Percentiles rank a stretch among this genome's conserved stretches.
phyloP scores from a whole-genome alignment of 495 filamentous ascomycete genomes.

The Aspergillus cavernicola region DNA sequence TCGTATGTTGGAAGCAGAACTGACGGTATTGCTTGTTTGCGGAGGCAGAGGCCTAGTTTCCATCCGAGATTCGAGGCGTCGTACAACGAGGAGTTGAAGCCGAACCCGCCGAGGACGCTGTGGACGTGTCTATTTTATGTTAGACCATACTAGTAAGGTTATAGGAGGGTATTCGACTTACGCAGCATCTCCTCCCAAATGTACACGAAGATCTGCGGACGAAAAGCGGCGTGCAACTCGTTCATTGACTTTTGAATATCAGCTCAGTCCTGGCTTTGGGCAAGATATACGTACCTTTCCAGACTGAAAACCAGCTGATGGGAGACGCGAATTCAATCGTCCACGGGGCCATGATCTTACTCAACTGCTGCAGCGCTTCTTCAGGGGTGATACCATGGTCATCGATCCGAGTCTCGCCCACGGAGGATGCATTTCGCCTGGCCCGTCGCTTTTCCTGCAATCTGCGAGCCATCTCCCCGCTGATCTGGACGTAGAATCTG shows the following conservation, averaged over 20 bases:
- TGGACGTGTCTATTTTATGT: not conserved
- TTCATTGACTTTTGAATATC: not conserved
- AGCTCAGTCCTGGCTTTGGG: not conserved
- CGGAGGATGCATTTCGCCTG: not conserved
- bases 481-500: constrained; percentile 7
- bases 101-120: constrained; percentile 1
- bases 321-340: not conserved
- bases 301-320: constrained; percentile 3
- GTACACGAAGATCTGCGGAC: not conserved
- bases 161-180: not conserved
- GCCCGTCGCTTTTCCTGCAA: not conserved
- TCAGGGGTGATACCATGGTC: not conserved
- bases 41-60: not conserved
- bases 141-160: not conserved
- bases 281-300: not conserved
- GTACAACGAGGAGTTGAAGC: constrained; percentile 5
- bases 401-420: not conserved
- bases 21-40: not conserved
- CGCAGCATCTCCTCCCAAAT: constrained; percentile 1
- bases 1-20: not conserved
- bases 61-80: constrained; percentile 3
- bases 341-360: not conserved
- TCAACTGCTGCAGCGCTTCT: not conserved
- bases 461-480: not conserved
- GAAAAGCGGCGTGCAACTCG: not conserved